These are phyloP conservation scores for Cicer bijugum DNA, from an alignment of 306 rosid genomes.

Conservation along the genomic window DNA sequence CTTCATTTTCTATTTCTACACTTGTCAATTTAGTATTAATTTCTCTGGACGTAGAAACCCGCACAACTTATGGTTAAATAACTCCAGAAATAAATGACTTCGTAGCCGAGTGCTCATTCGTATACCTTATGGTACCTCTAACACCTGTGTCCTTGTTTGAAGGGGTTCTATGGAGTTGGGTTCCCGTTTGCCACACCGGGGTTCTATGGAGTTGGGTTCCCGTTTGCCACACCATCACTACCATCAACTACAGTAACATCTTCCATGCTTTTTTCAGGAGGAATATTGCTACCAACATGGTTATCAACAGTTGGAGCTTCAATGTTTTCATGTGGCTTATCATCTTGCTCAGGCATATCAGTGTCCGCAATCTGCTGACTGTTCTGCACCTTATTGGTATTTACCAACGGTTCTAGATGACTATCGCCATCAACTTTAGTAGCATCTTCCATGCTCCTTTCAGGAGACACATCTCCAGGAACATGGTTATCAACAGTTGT, in stretches of 20 bases:
- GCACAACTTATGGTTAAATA: neutral
- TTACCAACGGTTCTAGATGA: constrained; percentile 31
- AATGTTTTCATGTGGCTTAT: constrained; percentile 26
- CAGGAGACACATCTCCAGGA: constrained; percentile 35
- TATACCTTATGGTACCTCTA: constrained; percentile 9
- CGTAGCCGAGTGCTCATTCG: constrained; percentile 22
- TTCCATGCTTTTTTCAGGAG: constrained; percentile 35
- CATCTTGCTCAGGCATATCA: constrained; percentile 43
- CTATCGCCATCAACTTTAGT: constrained; percentile 20
- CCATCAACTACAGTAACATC: constrained; percentile 40
- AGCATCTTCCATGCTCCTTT: constrained; percentile 37
- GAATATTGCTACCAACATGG: constrained; percentile 33
- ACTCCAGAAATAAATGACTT: neutral
- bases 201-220: constrained; percentile 21
- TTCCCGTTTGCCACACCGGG: constrained; percentile 41
- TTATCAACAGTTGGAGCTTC: constrained; percentile 43
- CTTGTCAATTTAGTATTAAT: constrained; percentile 25
- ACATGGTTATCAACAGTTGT: constrained; percentile 23
- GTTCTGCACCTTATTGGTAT: constrained; percentile 37
- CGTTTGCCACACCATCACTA: constrained; percentile 41
- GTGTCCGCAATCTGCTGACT: constrained; percentile 38
- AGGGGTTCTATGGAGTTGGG: constrained; percentile 13
- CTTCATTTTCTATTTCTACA: constrained; percentile 23
- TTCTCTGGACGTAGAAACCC: constrained; percentile 1
- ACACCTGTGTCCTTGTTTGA: constrained; percentile 20